These are phyloP conservation scores for Vigna nakashimae DNA, from an alignment of 306 rosid species.

Conservation along the genomic window DNA sequence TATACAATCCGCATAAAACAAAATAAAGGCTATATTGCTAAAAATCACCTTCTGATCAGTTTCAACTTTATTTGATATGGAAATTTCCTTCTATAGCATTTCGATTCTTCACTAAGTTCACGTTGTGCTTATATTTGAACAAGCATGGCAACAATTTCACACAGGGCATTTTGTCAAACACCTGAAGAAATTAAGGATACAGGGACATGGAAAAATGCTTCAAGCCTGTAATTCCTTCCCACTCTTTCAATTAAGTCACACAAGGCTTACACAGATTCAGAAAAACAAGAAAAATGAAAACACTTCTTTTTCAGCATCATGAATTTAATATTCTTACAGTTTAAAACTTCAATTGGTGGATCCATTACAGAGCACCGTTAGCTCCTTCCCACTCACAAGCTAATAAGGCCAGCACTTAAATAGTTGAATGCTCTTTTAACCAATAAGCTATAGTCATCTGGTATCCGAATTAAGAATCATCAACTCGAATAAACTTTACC, in stretches of 20 bases:
- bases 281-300: not conserved
- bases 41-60: not conserved
- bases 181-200: constrained; percentile 20
- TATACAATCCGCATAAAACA: not conserved
- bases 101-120: not conserved
- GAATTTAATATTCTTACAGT: not conserved
- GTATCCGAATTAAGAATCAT: constrained; percentile 48
- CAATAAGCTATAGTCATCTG: constrained; percentile 17
- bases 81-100: not conserved
- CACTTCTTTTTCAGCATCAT: constrained; percentile 1
- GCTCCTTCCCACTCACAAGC: constrained; percentile 14
- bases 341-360: constrained; percentile 15
- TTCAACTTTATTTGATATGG: not conserved
- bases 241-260: not conserved
- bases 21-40: not conserved
- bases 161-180: not conserved
- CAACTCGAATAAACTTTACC: constrained; percentile 55
- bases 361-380: not conserved
- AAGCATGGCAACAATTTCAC: not conserved
- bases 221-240: not conserved
- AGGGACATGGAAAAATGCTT: not conserved
- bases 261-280: not conserved
- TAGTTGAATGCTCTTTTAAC: constrained; percentile 1
- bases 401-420: constrained; percentile 13
- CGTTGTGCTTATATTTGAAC: not conserved